Evolutionary conservation across 2,329 filamentous ascomycete genomes (phyloP).

Genomic region (Fusarium redolens): DNA sequence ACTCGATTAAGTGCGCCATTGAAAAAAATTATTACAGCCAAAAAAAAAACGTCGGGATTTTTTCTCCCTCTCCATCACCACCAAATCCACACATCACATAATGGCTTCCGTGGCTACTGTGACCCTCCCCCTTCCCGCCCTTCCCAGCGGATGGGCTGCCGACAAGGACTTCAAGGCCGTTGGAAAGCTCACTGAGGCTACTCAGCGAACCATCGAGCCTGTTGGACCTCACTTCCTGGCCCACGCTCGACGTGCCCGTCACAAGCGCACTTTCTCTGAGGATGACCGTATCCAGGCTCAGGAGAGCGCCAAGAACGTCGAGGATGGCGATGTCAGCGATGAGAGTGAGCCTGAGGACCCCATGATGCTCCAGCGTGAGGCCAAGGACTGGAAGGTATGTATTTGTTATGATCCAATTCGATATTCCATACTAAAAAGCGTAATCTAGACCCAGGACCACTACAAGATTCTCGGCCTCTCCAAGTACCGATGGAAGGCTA

Average conservation of each 20-base stretch:
- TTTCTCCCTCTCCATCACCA: constrained; percentile 33
- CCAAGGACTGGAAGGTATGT: constrained; percentile 98
- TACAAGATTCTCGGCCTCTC: constrained; percentile 95
- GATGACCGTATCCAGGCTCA: constrained; percentile 98
- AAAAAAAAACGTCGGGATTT: constrained; percentile 33
- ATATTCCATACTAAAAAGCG: background rate
- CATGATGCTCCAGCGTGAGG: constrained; percentile 89
- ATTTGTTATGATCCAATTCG: background rate
- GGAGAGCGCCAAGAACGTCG: constrained; percentile 93
- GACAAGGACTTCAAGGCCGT: constrained; percentile 94
- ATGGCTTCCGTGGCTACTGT: constrained; percentile 76
- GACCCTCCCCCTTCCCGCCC: constrained; percentile 75
- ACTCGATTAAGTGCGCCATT: constrained; percentile 18
- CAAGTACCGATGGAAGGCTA: constrained; percentile 92
- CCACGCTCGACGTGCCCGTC: constrained; percentile 92
- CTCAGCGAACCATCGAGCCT: constrained; percentile 91
- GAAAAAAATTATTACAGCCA: constrained; percentile 32
- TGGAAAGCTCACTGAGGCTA: constrained; percentile 79
- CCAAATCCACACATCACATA: constrained; percentile 34
- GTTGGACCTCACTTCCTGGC: constrained; percentile 98
- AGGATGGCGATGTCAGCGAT: constrained; percentile 89
- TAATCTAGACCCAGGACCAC: constrained; percentile 85
- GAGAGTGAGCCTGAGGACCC: constrained; percentile 95
- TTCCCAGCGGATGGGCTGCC: constrained; percentile 83
- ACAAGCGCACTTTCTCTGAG: constrained; percentile 98